Evolutionary conservation across 1,284 basidiomycete genomes (phyloP), one percentile per base, ranked within the genome.

Genomic region (Naganishia cerealis): DNA sequence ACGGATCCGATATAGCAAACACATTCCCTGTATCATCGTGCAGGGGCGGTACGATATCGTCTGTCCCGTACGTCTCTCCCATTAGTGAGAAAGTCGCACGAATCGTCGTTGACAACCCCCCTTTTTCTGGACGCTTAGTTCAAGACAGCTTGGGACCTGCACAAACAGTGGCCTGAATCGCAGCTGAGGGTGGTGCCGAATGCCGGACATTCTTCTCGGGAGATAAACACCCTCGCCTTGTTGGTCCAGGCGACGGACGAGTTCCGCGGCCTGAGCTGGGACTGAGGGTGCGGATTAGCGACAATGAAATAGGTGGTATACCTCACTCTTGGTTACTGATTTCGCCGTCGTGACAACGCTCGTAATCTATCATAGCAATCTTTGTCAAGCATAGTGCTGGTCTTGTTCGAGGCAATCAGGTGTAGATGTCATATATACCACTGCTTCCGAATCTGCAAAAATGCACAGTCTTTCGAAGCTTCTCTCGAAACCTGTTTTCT

Each of bases 131-230:
- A 46, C 36, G 43, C 21, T 40, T 72, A 90, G 88, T 84, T 87
- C n/a, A 90, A 87, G 9, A 91, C 90, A 3, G 91, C 91, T 12
- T 88, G 86, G 76, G 86, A 84, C 8, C 82, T 94, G 61, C 91
- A 92, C 84, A 89, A 89, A 81, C 86, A 83, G 3, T 94, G 90
- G 86, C 91, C 92, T 2, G 90, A 94, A 75, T 82, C 87, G 21
- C 86, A 86, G n/a, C 78, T 94, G 21, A 83, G 87, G 73, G 85
- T 96, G 55, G 88, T 95, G 21, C 87, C 90, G n/a, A 91, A 94
- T 79, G 93, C 93, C 5, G 94, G 94, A 0, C 94, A 97, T 78
- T 92, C 90, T 24, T 86, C 91, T 24, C 86, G 88, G 57, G 94
- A 97, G 81, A 79, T 84, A 0, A 90, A 89, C 5, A 94, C 84